Evolutionary conservation across 768 basidiomycete species (phyloP).

Genomic region (Suillus weaverae): DNA sequence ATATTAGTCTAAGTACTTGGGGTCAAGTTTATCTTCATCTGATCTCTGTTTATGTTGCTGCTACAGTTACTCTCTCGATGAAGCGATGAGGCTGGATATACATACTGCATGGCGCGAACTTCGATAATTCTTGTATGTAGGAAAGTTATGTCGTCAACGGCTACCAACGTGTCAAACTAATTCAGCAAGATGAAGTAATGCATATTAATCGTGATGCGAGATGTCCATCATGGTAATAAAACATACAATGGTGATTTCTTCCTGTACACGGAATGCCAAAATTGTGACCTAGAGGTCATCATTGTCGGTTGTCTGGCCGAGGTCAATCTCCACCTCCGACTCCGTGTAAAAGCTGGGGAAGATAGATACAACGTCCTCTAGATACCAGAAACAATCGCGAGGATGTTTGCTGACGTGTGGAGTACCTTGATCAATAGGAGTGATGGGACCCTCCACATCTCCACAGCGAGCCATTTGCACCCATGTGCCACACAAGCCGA

Average conservation of each 20-base stretch:
- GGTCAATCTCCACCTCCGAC: conserved; percentile 8
- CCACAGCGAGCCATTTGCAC: conserved; percentile 29
- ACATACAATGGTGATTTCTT: background rate
- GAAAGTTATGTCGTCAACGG: background rate
- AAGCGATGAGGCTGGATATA: background rate
- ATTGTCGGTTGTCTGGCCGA: background rate
- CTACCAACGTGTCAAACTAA: background rate
- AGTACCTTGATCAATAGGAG: background rate
- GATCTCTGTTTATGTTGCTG: background rate
- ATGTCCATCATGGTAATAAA: background rate
- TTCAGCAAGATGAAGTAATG: background rate
- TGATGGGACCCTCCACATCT: conserved; percentile 4
- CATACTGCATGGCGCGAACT: background rate
- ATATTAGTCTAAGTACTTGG: too few relatives aligned
- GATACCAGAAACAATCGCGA: conserved; percentile 51
- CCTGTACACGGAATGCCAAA: background rate
- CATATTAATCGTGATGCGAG: background rate
- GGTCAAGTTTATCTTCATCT: background rate
- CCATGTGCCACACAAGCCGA: conserved; percentile 38
- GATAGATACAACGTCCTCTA: conserved; percentile 49
- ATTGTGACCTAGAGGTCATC: background rate
- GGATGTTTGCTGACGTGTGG: conserved; percentile 1
- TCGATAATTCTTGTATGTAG: background rate
- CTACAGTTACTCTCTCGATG: background rate
- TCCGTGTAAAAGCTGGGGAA: conserved; percentile 51